Evolutionary conservation across 805 yeast genomes (phyloP), one percentile per base, ranked within the genome.

Genomic region (Saccharomycopsis capsularis): DNA sequence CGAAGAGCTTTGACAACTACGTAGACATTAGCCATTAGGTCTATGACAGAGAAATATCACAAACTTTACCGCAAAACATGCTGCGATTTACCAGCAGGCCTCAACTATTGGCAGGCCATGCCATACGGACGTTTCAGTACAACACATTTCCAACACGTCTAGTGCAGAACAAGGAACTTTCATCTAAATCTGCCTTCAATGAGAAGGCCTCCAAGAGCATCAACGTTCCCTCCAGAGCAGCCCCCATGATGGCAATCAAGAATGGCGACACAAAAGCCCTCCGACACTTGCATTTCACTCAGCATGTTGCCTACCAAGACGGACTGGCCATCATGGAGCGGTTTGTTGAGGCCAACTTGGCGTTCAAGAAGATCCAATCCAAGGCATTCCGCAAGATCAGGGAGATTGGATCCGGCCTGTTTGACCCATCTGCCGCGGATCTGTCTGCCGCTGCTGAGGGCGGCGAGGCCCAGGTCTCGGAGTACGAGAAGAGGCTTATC

Each of bases 291-390:
- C 56, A 53, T 40, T 51, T 53, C 35, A 39, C 34, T n/a, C 3
- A 29, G 6, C 40, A 36, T 15, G 37, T 42, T 4, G 68, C 71
- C 0, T 78, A 76, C 56, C 55, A 58, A 13, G 63, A 68, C 39
- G 91, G 88, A 2, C 69, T 74, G 45, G 57, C 61, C 27, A 71
- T 82, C 36, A 91, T 85, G 58, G 73, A 73, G 44, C 63, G 69
- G 40, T 69, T 84, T 54, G 78, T 79, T 0, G 61, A 72, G 21
- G 80, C 81, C 21, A 75, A 77, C 52, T 60, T 84, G 36, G 78
- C 79, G 55, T 73, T 73, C 65, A 82, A 81, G 60, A 65, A 67
- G 45, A 64, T 79, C 55, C 75, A 74, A 51, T 52, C 74, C 3
- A 78, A 74, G 53, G 75, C 79, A 43, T 63, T 61, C 11, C 63